Base-by-base conservation (phyloP, 202 grass and related monocot genomes). In the Saccharum hybrid region DNA sequence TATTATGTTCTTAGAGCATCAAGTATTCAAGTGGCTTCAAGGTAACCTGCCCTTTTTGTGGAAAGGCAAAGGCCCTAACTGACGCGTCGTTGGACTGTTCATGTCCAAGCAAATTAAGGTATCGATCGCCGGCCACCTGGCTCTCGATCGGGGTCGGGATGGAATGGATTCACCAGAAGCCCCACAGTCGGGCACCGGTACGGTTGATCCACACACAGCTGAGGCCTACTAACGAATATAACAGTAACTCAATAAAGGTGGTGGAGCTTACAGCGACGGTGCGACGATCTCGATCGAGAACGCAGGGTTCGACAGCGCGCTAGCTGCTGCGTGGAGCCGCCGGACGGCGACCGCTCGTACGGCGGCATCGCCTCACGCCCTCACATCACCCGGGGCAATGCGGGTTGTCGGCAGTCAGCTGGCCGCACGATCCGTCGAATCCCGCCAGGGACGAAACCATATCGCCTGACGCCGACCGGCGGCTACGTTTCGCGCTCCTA, bases 321-420 rank as follows among this genome's bases (percentile, higher is more conserved):
- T 52, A 18, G 43, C 43, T 46, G 16, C 16, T 6, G 14, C 13
- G 46, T 52, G 4, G 48, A 18, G 48, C 15, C 15, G 5, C 48
- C 48, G 48, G 14, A 64, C 79, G 12, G 67, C 52, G 67, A 36
- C 28, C 40, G 63, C 12, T 38, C 56, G 57, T 62, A 41, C 39
- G 66, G 37, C 66, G 37, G 19, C 18, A 1, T 66, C 37, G 0
- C 37, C 18, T 40, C 34, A 28, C 60, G 19, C 56, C 19, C 21
- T 7, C 22, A 4, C 12, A 0, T 33, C 28, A 65, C 62, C 62
- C 8, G 4, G 68, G 40, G 39, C 74, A 72, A 39, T 85, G 67
- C 16, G 59, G 36, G 16, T 33, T 68, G 70, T 86, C 84, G 70
- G 84, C 77, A 86, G 66, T 34, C 15, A 4, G 68, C 68, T 45